These are phyloP conservation scores for Eucalyptus curtisii DNA, from an alignment of 345 rosid genomes.

Conservation along the genomic window DNA sequence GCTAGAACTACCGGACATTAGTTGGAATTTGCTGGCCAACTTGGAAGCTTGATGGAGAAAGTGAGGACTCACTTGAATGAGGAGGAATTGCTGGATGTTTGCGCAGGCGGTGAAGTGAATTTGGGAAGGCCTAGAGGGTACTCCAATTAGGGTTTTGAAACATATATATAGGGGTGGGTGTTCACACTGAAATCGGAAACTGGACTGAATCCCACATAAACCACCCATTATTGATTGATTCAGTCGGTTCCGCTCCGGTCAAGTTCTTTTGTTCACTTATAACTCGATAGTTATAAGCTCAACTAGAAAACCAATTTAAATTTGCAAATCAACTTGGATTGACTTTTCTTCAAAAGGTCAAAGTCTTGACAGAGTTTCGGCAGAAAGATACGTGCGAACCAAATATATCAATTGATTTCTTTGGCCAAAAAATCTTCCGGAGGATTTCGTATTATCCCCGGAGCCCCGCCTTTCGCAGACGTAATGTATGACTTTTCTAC, in stretches of 20 bases:
- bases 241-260: accelerated
- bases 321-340: background rate
- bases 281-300: background rate
- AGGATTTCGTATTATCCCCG: background rate
- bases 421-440: background rate
- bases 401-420: background rate
- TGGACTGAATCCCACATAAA: accelerated
- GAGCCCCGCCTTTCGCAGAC: background rate
- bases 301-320: background rate
- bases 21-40: background rate
- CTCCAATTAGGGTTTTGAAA: too few species aligned
- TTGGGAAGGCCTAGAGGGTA: background rate
- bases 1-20: background rate
- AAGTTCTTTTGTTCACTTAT: too few species aligned
- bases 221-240: background rate
- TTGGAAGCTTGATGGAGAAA: background rate
- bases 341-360: background rate
- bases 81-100: background rate
- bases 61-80: background rate
- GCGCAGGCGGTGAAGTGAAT: background rate
- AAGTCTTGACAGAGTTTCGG: background rate
- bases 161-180: too few species aligned
- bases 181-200: background rate
- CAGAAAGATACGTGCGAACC: background rate
- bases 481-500: background rate